Percentiles rank a stretch among this genome's conserved stretches.
Conservation (phyloP, 2,329 filamentous ascomycete genomes). For the Metarhizium brunneum region DNA sequence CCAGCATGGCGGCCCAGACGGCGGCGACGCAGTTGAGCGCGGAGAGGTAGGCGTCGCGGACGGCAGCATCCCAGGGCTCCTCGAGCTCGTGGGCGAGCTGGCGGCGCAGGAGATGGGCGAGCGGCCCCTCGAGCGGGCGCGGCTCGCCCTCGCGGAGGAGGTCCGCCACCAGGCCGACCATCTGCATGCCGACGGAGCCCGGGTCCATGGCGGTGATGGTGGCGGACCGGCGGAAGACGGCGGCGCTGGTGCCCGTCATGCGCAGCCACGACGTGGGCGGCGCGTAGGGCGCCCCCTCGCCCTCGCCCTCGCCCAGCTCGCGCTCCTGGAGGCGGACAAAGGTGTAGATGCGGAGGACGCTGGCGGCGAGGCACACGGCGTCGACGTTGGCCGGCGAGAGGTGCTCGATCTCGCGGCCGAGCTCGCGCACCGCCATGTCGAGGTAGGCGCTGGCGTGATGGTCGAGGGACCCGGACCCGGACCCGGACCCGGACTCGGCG, state of each 20-base stretch:
- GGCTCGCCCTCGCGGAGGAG: constrained; percentile 6
- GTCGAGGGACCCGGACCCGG: not conserved
- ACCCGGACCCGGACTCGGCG: no score
- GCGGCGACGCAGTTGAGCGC: constrained; percentile 12
- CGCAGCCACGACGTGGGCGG: constrained; percentile 14
- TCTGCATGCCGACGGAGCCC: constrained; percentile 3
- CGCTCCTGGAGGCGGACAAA: constrained; percentile 11
- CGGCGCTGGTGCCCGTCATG: constrained; percentile 10
- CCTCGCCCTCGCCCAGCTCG: not conserved
- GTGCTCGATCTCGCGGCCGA: constrained; percentile 9
- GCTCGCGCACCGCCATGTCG: constrained; percentile 9
- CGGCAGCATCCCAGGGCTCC: constrained; percentile 9
- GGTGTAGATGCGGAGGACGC: constrained; percentile 11
- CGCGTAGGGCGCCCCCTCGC: constrained; percentile 7
- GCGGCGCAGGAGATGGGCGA: constrained; percentile 9
- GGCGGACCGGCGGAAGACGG: constrained; percentile 9
- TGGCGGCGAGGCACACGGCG: constrained; percentile 9
- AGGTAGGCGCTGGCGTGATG: constrained; percentile 10
- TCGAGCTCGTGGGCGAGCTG: constrained; percentile 7
- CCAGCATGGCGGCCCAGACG: constrained; percentile 9
- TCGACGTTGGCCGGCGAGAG: constrained; percentile 11
- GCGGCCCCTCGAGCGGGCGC: not conserved
- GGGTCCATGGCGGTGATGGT: constrained; percentile 5
- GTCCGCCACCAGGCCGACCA: constrained; percentile 7
- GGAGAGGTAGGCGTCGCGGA: constrained; percentile 11